Evolutionary conservation across 129 eudicot species (phyloP).

Genomic region (Saussurea involucrata): DNA sequence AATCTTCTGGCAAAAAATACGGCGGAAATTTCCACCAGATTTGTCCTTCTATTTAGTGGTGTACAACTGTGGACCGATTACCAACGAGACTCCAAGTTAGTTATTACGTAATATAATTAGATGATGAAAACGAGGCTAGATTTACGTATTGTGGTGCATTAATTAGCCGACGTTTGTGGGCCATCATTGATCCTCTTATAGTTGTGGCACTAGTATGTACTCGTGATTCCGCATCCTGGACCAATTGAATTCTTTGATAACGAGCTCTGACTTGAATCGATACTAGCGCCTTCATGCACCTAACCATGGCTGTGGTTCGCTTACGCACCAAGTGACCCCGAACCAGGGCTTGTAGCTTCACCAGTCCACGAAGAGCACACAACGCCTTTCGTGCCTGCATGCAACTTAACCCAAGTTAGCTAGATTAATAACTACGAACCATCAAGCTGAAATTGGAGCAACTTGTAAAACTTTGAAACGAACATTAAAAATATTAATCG

Average conservation of each 20-base stretch:
- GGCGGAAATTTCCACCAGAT: too few relatives aligned
- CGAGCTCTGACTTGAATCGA: slow-evolving; percentile 82
- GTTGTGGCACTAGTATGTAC: not conserved
- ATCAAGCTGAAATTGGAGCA: too few relatives aligned
- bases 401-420: not conserved
- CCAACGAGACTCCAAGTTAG: too few relatives aligned
- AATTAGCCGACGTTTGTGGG: slow-evolving; percentile 10
- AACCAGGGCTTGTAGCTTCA: slow-evolving; percentile 76
- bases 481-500: not conserved
- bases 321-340: slow-evolving; percentile 81
- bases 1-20: too few relatives aligned
- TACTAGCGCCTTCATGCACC: slow-evolving; percentile 69
- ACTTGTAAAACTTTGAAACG: too few relatives aligned
- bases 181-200: slow-evolving; percentile 1
- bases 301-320: slow-evolving; percentile 42
- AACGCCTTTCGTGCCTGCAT: slow-evolving; percentile 72
- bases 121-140: not conserved
- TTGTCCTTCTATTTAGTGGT: too few relatives aligned
- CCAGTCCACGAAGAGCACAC: slow-evolving; percentile 70
- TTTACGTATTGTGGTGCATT: slow-evolving; percentile 28
- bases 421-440: not conserved
- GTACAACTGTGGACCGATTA: too few relatives aligned
- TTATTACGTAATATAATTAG: not conserved
- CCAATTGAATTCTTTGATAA: slow-evolving; percentile 50
- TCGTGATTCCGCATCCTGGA: slow-evolving; percentile 25